phyloP scores from a whole-genome alignment of 169 alveolate species.

The Plasmodium gallinaceum region DNA sequence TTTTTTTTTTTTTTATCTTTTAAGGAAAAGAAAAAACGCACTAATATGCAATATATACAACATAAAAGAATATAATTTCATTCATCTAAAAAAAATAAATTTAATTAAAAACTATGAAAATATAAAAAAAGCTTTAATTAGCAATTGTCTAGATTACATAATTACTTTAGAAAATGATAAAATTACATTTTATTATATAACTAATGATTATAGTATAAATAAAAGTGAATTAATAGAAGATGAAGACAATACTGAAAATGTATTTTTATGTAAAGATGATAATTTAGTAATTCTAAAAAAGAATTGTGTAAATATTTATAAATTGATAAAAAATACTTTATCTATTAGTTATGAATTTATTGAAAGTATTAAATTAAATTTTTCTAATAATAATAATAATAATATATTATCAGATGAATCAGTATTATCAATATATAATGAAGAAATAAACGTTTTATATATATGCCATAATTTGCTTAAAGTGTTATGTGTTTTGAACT shows the following conservation, averaged over 20 bases:
- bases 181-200: constrained; percentile 39
- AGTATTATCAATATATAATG: constrained; percentile 47
- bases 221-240: constrained; percentile 35
- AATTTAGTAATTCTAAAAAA: constrained; percentile 48
- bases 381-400: constrained; percentile 15
- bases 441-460: constrained; percentile 43
- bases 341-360: constrained; percentile 32
- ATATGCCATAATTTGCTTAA: constrained; percentile 34
- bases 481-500: constrained; percentile 13
- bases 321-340: constrained; percentile 10
- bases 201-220: constrained; percentile 36
- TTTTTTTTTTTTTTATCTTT: background rate
- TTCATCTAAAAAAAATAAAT: constrained; percentile 37
- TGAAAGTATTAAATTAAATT: constrained; percentile 17
- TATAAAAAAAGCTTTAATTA: constrained; percentile 49
- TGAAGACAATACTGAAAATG: constrained; percentile 36
- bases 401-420: constrained; percentile 4
- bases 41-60: constrained; percentile 44
- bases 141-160: constrained; percentile 37
- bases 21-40: constrained; percentile 51
- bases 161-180: constrained; percentile 65
- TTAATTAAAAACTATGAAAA: constrained; percentile 47
- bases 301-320: constrained; percentile 31
- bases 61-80: constrained; percentile 26
- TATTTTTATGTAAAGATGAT: constrained; percentile 38